Base-by-base conservation (phyloP, 2,329 filamentous ascomycete genomes). In the Dryadomyces sulphureus region DNA sequence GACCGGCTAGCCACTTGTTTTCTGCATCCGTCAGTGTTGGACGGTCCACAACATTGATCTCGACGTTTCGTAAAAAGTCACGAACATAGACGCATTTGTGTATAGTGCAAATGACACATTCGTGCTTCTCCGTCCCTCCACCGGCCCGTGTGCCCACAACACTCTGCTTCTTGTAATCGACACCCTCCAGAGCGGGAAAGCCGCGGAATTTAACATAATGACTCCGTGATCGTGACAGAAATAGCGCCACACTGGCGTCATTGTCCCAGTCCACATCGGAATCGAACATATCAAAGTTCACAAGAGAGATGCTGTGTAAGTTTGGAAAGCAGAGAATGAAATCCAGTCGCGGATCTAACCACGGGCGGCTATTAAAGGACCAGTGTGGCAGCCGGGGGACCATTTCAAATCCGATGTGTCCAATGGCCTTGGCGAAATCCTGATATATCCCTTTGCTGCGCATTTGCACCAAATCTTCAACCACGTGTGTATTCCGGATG, bases 31-130 rank as follows among this genome's bases (percentile, higher is more conserved):
- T 42, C 21, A 52, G 40, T 16, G 40, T 16, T 5, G 25, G 40
- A 4, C 47, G 45, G 12, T 27, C 24, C 2, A 32, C 12, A 9
- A 39, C 20, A 7, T 25, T 24, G 14, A 45, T 12, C 14, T 36
- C 17, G 7, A 14, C 16, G 32, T 45, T 47, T 9, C 30, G 36
- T 35, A 53, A 16, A 7, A 48, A 32, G 3, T 49, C 47, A 9
- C 47, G 46, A 14, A 54, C 46, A 30, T 49, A 51, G 3, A 47
- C 45, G 27, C 52, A 54, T 42, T 53, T 53, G 48, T 54, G 52
- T 22, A 54, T 52, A 0, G 49, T 51, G 34, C 52, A 54, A 9
- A 53, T 53, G 6, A 50, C 52, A n/a, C 52, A 54, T 17, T 53
- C 49, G 48, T 54, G 52, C 25, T 34, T 42, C 8, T 12, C 35